A percentile compares a stretch with the other conserved stretches of the same genome.
These are phyloP conservation scores for Cystobasidium ongulense DNA, from an alignment of 768 basidiomycete genomes.

Conservation along the genomic window DNA sequence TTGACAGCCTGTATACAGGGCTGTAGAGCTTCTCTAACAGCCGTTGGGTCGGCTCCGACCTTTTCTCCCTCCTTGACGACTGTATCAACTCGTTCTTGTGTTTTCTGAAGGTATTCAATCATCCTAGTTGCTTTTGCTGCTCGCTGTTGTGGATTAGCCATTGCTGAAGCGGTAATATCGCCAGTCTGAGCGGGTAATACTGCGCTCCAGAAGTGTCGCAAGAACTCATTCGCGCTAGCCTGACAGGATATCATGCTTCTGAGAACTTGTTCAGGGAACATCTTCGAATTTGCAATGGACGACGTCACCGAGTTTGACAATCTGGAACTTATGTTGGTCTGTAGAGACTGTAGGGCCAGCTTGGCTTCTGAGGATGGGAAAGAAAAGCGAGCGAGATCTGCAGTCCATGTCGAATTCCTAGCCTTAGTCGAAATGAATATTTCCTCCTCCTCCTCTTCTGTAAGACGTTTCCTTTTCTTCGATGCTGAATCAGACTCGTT, in stretches of 20 bases:
- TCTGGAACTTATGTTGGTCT: background rate
- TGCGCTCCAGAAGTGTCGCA: constrained; percentile 90
- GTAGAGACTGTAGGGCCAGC: background rate
- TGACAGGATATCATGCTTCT: constrained; percentile 62
- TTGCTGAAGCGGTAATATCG: constrained; percentile 30
- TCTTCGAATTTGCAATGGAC: constrained; percentile 62
- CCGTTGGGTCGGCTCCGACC: constrained; percentile 55
- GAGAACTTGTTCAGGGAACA: constrained; percentile 31
- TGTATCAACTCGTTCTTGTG: constrained; percentile 69
- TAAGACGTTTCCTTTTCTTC: background rate
- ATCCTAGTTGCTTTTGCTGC: constrained; percentile 75
- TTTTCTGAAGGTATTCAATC: constrained; percentile 70
- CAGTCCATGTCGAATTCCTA: background rate
- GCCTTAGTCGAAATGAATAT: background rate
- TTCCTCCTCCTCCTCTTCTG: background rate
- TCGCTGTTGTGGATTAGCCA: constrained; percentile 60
- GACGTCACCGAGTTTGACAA: constrained; percentile 71
- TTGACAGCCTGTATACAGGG: constrained; percentile 9
- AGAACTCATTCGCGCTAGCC: constrained; percentile 86
- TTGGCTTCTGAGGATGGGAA: background rate
- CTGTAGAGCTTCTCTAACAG: constrained; percentile 11
- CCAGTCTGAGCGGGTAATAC: constrained; percentile 45
- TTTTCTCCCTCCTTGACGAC: constrained; percentile 59
- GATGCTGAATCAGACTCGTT: background rate
- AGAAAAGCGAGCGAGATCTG: constrained; percentile 23